Evolutionary conservation across 2,329 filamentous ascomycete species (phyloP), one percentile per base, ranked within the genome.

Genomic region (Ophiostoma australiae): DNA sequence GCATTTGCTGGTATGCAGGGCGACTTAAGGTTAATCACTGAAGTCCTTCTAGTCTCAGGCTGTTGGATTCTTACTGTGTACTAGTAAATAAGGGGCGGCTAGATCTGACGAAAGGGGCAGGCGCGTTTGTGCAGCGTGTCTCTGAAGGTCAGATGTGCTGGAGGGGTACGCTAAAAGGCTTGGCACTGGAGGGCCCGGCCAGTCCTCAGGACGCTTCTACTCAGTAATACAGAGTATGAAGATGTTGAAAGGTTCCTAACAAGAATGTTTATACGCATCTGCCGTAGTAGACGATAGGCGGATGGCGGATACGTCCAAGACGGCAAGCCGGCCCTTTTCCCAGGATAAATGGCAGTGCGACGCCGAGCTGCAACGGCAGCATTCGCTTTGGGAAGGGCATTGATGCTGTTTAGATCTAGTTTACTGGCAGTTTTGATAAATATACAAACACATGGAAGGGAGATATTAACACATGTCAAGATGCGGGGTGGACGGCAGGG

Each of bases 41-140:
- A 7, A 11, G 15, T 13, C 10, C 15, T 41, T 41, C 13, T 11
- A 13, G 39, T 41, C 3, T 13, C 8, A 13, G 27, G 27, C 27
- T 31, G 3, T 31, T 1, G 27, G 27, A 41, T 11, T 13, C 39
- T 41, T 39, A 7, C 4, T 7, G 35, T 37, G 6, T 39, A 55
- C n/a, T 55, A 23, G 11, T 3, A 4, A 23, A 27, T 11, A 58
- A 58, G 52, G 52, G 52, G 52, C n/a, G n/a, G 52, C 6, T 27
- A 27, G n/a, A 58, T 11, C n/a, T 23, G 23, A 17, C 52, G 27
- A 58, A 58, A 58, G 52, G 52, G 52, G 52, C 52, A 58, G 52
- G 52, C 52, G n/a, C 52, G 52, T 58, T 58, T 58, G 44, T 58
- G 52, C 52, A 58, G 52, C 52, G 52, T 58, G 52, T n/a, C 52